A percentile compares a stretch with the other conserved stretches of the same genome.
Evolutionary conservation across 2,329 filamentous ascomycete species (phyloP).

Genomic region (Phialophora tarda): DNA sequence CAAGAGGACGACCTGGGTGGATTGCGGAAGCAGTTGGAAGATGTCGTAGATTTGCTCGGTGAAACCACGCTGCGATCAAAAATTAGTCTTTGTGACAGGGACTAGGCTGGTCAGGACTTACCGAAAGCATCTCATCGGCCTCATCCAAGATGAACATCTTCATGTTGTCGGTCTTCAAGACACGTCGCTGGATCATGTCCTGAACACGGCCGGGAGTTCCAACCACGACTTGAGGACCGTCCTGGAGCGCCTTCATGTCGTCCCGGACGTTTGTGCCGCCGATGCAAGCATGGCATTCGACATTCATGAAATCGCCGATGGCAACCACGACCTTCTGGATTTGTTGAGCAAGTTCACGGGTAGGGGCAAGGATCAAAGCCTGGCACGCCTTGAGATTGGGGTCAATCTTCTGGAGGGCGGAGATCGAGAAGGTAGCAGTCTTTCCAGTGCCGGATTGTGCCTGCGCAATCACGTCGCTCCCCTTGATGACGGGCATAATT

Average conservation of each 20-base stretch:
- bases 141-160: constrained; percentile 99
- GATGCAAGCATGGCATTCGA: constrained; percentile 99
- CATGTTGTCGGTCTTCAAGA: constrained; percentile 95
- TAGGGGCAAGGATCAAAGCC: constrained; percentile 96
- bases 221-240: constrained; percentile 95
- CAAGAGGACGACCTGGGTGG: constrained; percentile 96
- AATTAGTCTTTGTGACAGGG: constrained; percentile 41
- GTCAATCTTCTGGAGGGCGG: constrained; percentile 98
- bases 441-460: constrained; percentile 99
- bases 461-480: constrained; percentile 99
- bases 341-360: constrained; percentile 97
- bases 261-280: constrained; percentile 97
- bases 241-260: constrained; percentile 96
- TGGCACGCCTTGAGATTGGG: constrained; percentile 93
- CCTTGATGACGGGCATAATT: constrained; percentile 99
- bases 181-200: constrained; percentile 98
- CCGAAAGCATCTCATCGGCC: constrained; percentile 98
- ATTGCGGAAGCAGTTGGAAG: constrained; percentile 97
- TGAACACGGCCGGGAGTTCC: constrained; percentile 98
- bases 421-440: constrained; percentile 99
- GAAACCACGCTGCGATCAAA: constrained; percentile 77
- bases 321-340: constrained; percentile 99
- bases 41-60: constrained; percentile 99
- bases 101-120: constrained; percentile 51
- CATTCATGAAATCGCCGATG: constrained; percentile 99